phyloP scores from a whole-genome alignment of 179 eudicot species.

The Carnegiea gigantea region DNA sequence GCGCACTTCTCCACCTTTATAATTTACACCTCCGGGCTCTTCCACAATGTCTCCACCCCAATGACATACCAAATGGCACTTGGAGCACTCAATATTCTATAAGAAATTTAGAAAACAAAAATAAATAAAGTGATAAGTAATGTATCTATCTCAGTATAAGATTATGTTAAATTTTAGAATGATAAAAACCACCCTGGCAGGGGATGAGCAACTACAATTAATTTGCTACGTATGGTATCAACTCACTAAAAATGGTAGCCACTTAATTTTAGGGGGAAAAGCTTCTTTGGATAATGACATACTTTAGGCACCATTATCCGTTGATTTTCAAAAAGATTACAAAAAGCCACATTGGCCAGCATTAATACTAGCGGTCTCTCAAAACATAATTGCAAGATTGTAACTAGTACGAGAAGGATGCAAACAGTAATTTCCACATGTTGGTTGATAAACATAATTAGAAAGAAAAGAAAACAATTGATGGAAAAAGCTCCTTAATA shows the following conservation, averaged over 20 bases:
- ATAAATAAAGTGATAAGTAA: not conserved
- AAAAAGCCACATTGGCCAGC: not conserved
- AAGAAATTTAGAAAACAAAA: not conserved
- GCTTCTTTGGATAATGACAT: not conserved
- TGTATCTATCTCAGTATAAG: not conserved
- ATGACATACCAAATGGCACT: slow-evolving; percentile 8
- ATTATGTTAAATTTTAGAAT: not conserved
- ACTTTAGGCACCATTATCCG: not conserved
- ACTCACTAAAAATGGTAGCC: not conserved
- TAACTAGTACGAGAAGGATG: not conserved
- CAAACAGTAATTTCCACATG: not conserved
- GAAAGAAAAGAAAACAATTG: not conserved
- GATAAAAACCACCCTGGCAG: not conserved
- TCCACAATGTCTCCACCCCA: slow-evolving; percentile 11
- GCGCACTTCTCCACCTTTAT: slow-evolving; percentile 11
- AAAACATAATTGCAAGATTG: not conserved
- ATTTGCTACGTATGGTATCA: not conserved
- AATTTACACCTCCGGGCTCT: not conserved
- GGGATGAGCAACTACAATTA: not conserved
- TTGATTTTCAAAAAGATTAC: not conserved
- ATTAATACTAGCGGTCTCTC: not conserved
- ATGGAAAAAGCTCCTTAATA: not conserved
- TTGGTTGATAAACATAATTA: not conserved
- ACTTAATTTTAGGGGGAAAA: not conserved
- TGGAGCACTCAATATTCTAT: slow-evolving; percentile 3